phyloP scores from a whole-genome alignment of 257 asterid genomes.

The Penstemon newberryi region DNA sequence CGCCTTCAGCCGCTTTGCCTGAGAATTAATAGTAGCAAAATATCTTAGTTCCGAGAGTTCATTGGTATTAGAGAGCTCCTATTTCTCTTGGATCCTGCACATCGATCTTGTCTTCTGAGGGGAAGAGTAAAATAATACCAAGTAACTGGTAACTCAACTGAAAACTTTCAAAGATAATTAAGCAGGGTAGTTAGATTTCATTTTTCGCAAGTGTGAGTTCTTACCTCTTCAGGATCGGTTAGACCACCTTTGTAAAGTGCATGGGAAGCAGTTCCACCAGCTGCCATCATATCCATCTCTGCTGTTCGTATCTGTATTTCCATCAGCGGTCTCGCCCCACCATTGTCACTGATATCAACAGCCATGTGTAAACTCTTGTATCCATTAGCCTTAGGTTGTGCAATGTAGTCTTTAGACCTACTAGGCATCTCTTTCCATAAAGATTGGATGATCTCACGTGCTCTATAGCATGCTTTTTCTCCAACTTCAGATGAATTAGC shows the following conservation, averaged over 20 bases:
- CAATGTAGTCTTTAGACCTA: slow-evolving; percentile 86
- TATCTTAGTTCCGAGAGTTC: slow-evolving; percentile 22
- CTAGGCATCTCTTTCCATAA: slow-evolving; percentile 77
- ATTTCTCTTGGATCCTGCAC: slow-evolving; percentile 4
- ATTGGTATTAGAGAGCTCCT: background rate
- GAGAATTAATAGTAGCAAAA: slow-evolving; percentile 31
- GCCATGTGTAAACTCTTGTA: slow-evolving; percentile 92
- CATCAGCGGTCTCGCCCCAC: slow-evolving; percentile 63
- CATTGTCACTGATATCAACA: slow-evolving; percentile 63
- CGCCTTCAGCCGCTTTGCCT: slow-evolving; percentile 90
- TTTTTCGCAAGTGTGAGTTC: background rate
- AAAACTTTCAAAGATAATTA: background rate
- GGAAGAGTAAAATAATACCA: background rate
- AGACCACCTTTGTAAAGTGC: slow-evolving; percentile 91
- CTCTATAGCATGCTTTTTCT: slow-evolving; percentile 81
- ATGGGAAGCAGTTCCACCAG: slow-evolving; percentile 93
- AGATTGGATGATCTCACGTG: slow-evolving; percentile 66
- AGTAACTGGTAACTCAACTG: too few relatives aligned
- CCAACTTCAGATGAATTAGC: slow-evolving; percentile 43
- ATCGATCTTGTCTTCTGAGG: slow-evolving; percentile 3
- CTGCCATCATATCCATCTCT: slow-evolving; percentile 88
- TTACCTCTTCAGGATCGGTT: slow-evolving; percentile 83
- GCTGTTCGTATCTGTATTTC: slow-evolving; percentile 89
- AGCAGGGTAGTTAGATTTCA: slow-evolving; percentile 7
- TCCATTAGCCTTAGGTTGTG: slow-evolving; percentile 78